Evolutionary conservation across 176 grass and related monocot species (phyloP).

Genomic region (Tuctoria greenei): DNA sequence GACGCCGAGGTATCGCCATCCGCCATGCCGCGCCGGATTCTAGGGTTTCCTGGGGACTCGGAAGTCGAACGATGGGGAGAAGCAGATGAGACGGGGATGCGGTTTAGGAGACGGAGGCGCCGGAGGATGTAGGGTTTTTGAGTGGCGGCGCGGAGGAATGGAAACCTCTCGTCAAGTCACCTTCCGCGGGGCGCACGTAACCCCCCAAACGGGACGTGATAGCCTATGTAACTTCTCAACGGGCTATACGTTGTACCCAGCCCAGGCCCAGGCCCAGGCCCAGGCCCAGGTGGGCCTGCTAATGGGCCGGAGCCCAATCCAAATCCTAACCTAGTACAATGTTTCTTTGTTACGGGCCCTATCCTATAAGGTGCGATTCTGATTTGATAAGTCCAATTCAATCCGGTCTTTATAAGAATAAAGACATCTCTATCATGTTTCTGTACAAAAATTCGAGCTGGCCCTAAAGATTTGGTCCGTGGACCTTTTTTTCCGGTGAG

Average conservation of each 20-base stretch:
- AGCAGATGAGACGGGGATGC: not conserved
- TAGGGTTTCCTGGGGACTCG: slow-evolving; percentile 23
- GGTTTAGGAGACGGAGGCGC: slow-evolving; percentile 16
- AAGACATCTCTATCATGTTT: too few species aligned
- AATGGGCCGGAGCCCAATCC: too few species aligned
- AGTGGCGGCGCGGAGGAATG: slow-evolving; percentile 10
- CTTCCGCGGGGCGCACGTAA: not conserved
- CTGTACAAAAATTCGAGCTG: too few species aligned
- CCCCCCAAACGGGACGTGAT: not conserved
- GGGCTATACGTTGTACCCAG: not conserved
- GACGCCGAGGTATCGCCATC: slow-evolving; percentile 27
- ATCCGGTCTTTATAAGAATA: too few species aligned
- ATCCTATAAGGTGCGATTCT: too few species aligned
- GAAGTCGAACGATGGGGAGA: not conserved
- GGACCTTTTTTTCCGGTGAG: too few species aligned
- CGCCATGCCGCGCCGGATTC: slow-evolving; percentile 31
- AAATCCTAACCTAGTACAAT: too few species aligned
- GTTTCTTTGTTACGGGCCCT: too few species aligned
- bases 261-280: too few species aligned
- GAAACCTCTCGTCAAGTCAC: slow-evolving; percentile 1
- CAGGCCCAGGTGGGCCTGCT: too few species aligned
- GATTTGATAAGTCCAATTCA: too few species aligned
- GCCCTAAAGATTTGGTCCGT: too few species aligned
- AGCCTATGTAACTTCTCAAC: not conserved
- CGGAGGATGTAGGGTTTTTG: slow-evolving; percentile 25